phyloP scores from a whole-genome alignment of 768 basidiomycete species.

The Naganishia friedmannii region DNA sequence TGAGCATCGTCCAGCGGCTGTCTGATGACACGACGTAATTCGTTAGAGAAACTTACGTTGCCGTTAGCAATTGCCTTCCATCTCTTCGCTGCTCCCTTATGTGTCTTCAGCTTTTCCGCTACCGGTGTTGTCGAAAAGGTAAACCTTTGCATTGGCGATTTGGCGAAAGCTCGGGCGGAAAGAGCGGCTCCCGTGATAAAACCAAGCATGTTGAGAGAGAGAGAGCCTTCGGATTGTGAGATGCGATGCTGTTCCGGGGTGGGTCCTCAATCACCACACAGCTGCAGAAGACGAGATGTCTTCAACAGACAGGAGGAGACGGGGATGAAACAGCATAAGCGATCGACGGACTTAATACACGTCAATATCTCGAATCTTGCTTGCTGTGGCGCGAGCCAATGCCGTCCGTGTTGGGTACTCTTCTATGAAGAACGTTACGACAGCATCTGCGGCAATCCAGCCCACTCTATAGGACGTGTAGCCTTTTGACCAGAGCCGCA shows the following conservation, averaged over 20 bases:
- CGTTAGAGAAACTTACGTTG: constrained; percentile 30
- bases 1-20: too few relatives aligned
- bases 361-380: neutral
- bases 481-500: neutral
- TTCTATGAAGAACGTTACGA: neutral
- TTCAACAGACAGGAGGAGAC: neutral
- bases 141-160: constrained; percentile 27
- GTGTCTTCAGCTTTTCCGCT: constrained; percentile 51
- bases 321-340: neutral
- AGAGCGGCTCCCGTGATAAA: constrained; percentile 4
- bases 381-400: neutral
- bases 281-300: neutral
- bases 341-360: neutral
- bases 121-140: constrained; percentile 25
- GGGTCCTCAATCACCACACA: neutral
- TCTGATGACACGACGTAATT: neutral
- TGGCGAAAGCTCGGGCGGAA: constrained; percentile 30
- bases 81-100: constrained; percentile 52
- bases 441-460: neutral
- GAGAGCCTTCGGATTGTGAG: neutral
- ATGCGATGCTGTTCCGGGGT: neutral
- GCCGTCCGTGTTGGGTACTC: neutral
- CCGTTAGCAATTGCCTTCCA: constrained; percentile 48
- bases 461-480: too few relatives aligned
- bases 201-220: neutral